Percentiles rank a stretch among this genome's conserved stretches.
Evolutionary conservation across 2,329 filamentous ascomycete genomes (phyloP).

Genomic region (Xylariaceae sp.): DNA sequence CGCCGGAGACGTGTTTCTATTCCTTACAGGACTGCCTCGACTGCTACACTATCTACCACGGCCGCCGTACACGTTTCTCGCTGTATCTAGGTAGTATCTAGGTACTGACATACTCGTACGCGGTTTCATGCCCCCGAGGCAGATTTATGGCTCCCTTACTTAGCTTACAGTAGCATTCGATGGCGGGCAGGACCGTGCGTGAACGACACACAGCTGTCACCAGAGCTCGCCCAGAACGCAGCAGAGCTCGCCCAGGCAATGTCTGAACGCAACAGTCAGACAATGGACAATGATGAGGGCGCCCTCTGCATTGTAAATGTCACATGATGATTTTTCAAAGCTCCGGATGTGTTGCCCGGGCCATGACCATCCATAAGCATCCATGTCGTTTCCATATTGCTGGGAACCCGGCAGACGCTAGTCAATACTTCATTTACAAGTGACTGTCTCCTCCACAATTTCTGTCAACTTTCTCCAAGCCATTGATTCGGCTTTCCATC

Average conservation of each 20-base stretch:
- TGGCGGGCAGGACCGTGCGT: not conserved
- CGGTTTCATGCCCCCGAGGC: not conserved
- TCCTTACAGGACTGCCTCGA: not conserved
- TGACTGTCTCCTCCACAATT: constrained; percentile 17
- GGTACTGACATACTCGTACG: too few relatives aligned
- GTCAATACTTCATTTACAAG: constrained; percentile 11
- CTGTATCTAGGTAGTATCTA: not conserved
- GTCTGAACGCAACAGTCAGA: not conserved
- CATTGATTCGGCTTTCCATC: constrained; percentile 18
- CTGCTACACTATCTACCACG: not conserved
- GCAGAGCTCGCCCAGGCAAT: not conserved
- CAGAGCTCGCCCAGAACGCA: too few relatives aligned
- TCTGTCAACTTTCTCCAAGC: constrained; percentile 19
- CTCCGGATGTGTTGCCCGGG: not conserved
- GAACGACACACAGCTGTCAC: not conserved
- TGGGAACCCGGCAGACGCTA: not conserved
- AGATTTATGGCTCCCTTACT: not conserved
- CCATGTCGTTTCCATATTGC: not conserved
- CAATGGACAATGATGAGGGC: not conserved
- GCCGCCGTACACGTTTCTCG: not conserved
- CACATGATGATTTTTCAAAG: not conserved
- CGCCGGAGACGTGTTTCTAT: not conserved
- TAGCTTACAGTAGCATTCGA: not conserved
- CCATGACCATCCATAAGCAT: not conserved
- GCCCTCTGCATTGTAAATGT: not conserved